A percentile compares a stretch with the other conserved stretches of the same genome.
Conservation (phyloP, 768 basidiomycete species). For the Boletus rubroflammeus region DNA sequence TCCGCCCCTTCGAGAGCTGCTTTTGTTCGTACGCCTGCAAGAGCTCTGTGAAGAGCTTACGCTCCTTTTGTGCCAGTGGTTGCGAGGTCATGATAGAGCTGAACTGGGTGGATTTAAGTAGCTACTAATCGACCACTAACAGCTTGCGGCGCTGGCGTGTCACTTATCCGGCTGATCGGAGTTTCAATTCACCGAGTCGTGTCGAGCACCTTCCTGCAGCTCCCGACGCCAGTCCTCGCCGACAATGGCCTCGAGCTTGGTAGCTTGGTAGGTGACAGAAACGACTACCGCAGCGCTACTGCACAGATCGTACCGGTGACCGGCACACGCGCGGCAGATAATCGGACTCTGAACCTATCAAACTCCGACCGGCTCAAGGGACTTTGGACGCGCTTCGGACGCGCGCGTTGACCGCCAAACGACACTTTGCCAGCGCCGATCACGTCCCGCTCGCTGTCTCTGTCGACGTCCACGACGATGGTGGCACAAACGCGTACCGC, state of each 20-base stretch:
- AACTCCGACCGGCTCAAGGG: conserved; percentile 6
- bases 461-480: conserved; percentile 41
- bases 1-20: conserved; percentile 85
- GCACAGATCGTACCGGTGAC: background rate
- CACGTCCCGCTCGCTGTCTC: background rate
- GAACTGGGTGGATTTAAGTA: background rate
- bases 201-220: background rate
- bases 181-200: background rate
- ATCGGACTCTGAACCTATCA: conserved; percentile 1
- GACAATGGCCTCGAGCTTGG: background rate
- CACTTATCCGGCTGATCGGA: background rate
- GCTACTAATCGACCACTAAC: background rate
- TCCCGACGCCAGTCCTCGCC: background rate
- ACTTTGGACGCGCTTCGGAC: conserved; percentile 7
- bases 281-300: background rate
- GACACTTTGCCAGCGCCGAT: background rate
- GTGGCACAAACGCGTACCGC: conserved; percentile 70
- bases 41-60: conserved; percentile 80
- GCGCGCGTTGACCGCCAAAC: conserved; percentile 18
- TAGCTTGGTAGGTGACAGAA: too few relatives aligned
- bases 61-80: conserved; percentile 75
- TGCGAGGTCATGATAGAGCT: conserved; percentile 21
- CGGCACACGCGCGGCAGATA: background rate
- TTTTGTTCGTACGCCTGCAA: conserved; percentile 84
- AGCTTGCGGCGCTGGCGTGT: background rate